Evolutionary conservation across 441 rosid genomes (phyloP), one percentile per base, ranked within the genome.

Genomic region (Brassica balearica): DNA sequence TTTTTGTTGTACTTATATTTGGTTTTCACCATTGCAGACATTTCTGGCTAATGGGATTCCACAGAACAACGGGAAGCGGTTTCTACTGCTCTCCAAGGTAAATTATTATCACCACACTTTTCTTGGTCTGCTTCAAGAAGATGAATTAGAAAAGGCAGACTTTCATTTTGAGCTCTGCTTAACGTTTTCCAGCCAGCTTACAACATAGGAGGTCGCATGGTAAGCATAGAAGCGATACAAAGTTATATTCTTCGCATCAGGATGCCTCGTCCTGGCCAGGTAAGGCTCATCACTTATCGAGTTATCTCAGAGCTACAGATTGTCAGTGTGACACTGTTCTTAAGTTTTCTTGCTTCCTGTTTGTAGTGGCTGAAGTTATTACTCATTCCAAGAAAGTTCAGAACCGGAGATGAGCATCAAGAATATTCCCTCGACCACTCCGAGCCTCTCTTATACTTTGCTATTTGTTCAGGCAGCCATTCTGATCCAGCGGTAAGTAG

Each of bases 241-340:
- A 86, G 46, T 71, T 88, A 89, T 34, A 88, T 93, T 80, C 94
- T 95, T 23, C 84, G 93, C 77, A 89, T 96, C 77, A 86, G 86
- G 59, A 82, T 92, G 87, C 88, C 92, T 78, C 96, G 95, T 72
- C 99, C 99, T 70, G 92, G 94, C 73, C 97, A 95, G 95, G 99
- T 90, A 34, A 9, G 63, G 73, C 36, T 46, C 72, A 43, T 46
- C 72, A 43, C 23, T 69, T 56, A 23, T 74, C 0, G 4, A 15
- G 69, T 46, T 66, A 76, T 65, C 11, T 67, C 12, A 22, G 2
- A 65, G 51, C 61, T 58, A 61, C 11, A 59, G 7, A 76, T 75
- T 23, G 14, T 51, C 36, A 27, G 65, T 82, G 51, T 17, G 69
- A 62, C 53, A 27, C 3, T 41, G 48, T 7, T 15, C 61, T 55